A percentile compares a stretch with the other conserved stretches of the same genome.
Conservation (phyloP, 2,329 filamentous ascomycete genomes). For the Zasmidium angulare region DNA sequence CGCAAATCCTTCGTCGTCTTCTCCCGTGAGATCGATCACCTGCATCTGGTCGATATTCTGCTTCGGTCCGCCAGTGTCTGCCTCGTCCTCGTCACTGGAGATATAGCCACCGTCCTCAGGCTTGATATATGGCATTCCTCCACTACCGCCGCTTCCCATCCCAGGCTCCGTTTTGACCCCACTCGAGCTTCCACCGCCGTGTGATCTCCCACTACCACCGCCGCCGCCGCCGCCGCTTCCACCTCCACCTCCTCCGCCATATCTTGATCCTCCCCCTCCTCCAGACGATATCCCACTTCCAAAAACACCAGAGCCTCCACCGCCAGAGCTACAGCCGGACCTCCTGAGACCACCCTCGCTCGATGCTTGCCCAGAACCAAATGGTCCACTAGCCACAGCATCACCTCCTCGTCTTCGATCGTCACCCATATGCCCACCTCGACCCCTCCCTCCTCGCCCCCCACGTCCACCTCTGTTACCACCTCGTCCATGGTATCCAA, state of each 20-base stretch:
- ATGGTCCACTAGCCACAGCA: constrained; percentile 42
- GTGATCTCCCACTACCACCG: constrained; percentile 20
- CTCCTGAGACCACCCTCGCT: constrained; percentile 20
- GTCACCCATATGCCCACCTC: constrained; percentile 45
- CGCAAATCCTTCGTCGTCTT: constrained; percentile 39
- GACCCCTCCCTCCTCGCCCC: constrained; percentile 30
- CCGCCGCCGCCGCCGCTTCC: constrained; percentile 22
- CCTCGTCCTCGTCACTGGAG: constrained; percentile 53
- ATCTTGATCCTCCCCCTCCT: constrained; percentile 15
- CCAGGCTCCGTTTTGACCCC: constrained; percentile 36
- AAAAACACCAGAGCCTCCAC: constrained; percentile 4
- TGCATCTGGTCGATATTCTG: constrained; percentile 60
- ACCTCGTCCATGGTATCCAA: constrained; percentile 23
- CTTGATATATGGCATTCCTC: constrained; percentile 25
- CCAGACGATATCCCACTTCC: neutral
- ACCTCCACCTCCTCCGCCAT: constrained; percentile 13
- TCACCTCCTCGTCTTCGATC: constrained; percentile 24
- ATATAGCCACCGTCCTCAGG: constrained; percentile 45
- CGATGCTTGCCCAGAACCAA: constrained; percentile 37
- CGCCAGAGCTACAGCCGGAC: constrained; percentile 14
- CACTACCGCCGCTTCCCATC: constrained; percentile 19
- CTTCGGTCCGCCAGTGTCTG: constrained; percentile 47
- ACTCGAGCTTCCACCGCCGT: constrained; percentile 19
- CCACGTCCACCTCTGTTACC: constrained; percentile 18
- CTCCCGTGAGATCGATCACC: constrained; percentile 55